A percentile compares a stretch with the other conserved stretches of the same genome.
These are phyloP conservation scores for Sporothrix phasma DNA, from an alignment of 2,329 filamentous ascomycete genomes.

Conservation along the genomic window DNA sequence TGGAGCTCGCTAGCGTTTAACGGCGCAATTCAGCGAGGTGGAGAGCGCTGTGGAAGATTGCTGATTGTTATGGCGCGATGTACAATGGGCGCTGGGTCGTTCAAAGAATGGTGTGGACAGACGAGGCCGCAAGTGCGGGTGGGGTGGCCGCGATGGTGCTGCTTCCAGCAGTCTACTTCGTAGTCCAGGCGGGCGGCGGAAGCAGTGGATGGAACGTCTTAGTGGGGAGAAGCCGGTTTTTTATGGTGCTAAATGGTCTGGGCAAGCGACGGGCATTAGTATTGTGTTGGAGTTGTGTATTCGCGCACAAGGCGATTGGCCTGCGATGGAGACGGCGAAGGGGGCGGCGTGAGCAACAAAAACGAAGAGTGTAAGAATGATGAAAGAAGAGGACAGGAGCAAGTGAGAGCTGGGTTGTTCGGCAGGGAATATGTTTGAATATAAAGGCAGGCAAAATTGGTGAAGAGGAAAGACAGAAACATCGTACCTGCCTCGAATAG, in stretches of 20 bases:
- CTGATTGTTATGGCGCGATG: background rate
- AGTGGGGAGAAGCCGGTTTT: slow-evolving; percentile 5
- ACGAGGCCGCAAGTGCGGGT: background rate
- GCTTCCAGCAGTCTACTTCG: background rate
- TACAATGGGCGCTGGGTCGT: background rate
- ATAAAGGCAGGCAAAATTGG: background rate
- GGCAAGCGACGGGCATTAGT: slow-evolving; percentile 3
- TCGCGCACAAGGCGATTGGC: slow-evolving; percentile 9
- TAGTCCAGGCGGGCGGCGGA: slow-evolving; percentile 10
- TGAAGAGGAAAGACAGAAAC: background rate
- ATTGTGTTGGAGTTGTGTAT: slow-evolving; percentile 13
- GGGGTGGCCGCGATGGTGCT: background rate
- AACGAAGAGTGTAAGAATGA: background rate
- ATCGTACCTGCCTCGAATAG: background rate
- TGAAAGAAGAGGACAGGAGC: background rate
- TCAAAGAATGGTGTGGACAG: background rate
- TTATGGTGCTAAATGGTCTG: slow-evolving; percentile 2
- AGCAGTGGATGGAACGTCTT: slow-evolving; percentile 5
- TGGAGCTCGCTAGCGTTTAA: background rate
- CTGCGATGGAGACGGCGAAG: slow-evolving; percentile 2
- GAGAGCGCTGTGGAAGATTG: background rate
- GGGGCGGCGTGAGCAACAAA: background rate
- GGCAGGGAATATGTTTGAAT: background rate
- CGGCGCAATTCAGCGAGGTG: background rate
- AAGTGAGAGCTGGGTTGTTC: background rate